phyloP scores from a whole-genome alignment of 768 basidiomycete genomes.

The Lentinula sp. region DNA sequence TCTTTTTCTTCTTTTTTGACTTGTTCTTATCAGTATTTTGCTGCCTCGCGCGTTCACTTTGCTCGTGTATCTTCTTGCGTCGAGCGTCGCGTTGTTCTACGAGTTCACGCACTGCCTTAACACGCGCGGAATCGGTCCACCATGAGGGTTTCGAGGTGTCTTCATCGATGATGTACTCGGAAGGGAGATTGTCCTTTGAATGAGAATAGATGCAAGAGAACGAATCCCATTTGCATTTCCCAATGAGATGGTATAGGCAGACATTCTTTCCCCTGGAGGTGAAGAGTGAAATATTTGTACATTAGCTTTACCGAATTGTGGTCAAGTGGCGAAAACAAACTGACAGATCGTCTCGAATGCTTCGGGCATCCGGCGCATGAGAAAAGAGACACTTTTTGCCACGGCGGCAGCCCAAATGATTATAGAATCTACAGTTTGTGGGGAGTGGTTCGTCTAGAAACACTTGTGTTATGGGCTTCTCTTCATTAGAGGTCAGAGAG shows the following conservation, averaged over 20 bases:
- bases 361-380: conserved; percentile 31
- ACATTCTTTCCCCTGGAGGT: conserved; percentile 30
- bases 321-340: conserved; percentile 8
- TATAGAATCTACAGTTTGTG: conserved; percentile 31
- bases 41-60: background rate
- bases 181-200: conserved; percentile 21
- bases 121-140: conserved; percentile 16
- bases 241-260: conserved; percentile 26
- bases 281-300: background rate
- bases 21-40: background rate
- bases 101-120: background rate
- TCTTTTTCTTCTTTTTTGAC: background rate
- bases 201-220: conserved; percentile 28
- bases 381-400: conserved; percentile 24
- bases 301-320: background rate
- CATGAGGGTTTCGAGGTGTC: conserved; percentile 13
- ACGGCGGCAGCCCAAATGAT: conserved; percentile 25
- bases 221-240: conserved; percentile 23
- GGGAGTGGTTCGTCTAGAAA: background rate
- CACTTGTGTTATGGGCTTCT: background rate
- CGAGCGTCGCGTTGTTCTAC: background rate
- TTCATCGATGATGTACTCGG: conserved; percentile 8
- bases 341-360: conserved; percentile 28
- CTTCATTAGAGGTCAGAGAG: background rate
- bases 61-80: conserved; percentile 2